Conservation (phyloP, 129 eudicot genomes). For the Artemisia annua region DNA sequence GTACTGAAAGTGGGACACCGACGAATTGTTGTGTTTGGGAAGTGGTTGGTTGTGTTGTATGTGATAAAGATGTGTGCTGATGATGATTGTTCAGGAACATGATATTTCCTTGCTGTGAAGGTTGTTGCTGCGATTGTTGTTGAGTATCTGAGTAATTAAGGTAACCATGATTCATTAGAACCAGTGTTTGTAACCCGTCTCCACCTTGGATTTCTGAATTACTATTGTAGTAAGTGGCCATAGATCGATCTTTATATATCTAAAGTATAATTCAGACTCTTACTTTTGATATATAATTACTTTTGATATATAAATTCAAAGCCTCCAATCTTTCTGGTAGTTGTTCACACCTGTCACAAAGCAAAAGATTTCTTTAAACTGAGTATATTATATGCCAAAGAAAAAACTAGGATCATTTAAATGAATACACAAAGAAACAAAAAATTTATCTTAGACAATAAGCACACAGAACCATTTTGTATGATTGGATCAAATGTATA, state of each 20-base stretch:
- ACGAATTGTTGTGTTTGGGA: slow-evolving; percentile 69
- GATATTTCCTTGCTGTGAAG: slow-evolving; percentile 43
- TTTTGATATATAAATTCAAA: neutral
- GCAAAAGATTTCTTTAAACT: neutral
- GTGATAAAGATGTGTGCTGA: slow-evolving; percentile 33
- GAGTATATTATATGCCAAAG: too few species aligned
- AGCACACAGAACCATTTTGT: neutral
- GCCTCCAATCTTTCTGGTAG: slow-evolving; percentile 16
- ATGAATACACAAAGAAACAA: too few species aligned
- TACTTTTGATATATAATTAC: too few species aligned
- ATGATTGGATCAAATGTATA: too few species aligned
- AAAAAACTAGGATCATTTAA: too few species aligned
- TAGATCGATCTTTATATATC: slow-evolving; percentile 12
- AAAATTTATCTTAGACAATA: too few species aligned
- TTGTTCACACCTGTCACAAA: slow-evolving; percentile 16
- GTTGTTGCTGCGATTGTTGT: slow-evolving; percentile 32
- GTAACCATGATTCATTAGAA: slow-evolving; percentile 74
- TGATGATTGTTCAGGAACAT: slow-evolving; percentile 51
- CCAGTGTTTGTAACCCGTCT: slow-evolving; percentile 71
- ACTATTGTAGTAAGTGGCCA: slow-evolving; percentile 70
- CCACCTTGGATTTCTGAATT: slow-evolving; percentile 71
- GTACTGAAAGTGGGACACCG: slow-evolving; percentile 63
- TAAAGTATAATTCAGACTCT: neutral
- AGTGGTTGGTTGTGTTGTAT: slow-evolving; percentile 47
- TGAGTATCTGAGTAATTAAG: slow-evolving; percentile 55